phyloP scores from a whole-genome alignment of 805 yeast genomes.

The Yarrowia sp. region DNA sequence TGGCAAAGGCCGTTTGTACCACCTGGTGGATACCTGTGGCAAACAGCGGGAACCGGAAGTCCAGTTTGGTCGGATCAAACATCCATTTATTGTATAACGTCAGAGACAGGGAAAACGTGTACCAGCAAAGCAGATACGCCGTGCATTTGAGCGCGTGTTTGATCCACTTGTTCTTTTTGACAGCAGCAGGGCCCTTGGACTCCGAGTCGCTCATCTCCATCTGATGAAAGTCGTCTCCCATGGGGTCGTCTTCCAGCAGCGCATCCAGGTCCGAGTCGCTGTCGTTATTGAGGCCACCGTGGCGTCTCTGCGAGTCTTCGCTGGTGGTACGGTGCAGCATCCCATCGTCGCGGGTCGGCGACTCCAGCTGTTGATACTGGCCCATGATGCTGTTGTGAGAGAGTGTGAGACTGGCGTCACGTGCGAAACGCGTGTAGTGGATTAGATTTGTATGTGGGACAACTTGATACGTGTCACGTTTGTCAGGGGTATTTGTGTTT shows the following conservation, averaged over 20 bases:
- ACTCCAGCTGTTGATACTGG: constrained; percentile 19
- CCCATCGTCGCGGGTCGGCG: neutral
- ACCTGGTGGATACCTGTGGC: constrained; percentile 84
- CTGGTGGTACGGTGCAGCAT: neutral
- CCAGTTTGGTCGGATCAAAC: constrained; percentile 73
- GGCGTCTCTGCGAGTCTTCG: neutral
- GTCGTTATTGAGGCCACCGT: neutral
- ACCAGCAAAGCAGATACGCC: constrained; percentile 36
- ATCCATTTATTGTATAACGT: constrained; percentile 87
- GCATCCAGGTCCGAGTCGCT: constrained; percentile 19
- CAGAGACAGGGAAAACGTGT: constrained; percentile 39
- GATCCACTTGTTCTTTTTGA: constrained; percentile 24
- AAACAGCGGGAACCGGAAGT: constrained; percentile 78
- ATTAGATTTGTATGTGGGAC: neutral
- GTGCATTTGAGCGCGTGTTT: constrained; percentile 4
- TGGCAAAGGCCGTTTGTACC: constrained; percentile 56
- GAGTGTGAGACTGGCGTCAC: neutral
- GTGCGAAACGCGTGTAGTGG: neutral
- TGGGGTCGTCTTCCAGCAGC: constrained; percentile 2
- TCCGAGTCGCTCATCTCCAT: constrained; percentile 20
- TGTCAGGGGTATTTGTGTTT: too few relatives aligned
- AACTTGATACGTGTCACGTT: too few relatives aligned
- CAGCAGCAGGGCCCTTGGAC: neutral
- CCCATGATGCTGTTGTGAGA: neutral
- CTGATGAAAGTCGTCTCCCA: neutral